These are phyloP conservation scores for Prunus yedoensis DNA, from an alignment of 331 rosid genomes.

Conservation along the genomic window DNA sequence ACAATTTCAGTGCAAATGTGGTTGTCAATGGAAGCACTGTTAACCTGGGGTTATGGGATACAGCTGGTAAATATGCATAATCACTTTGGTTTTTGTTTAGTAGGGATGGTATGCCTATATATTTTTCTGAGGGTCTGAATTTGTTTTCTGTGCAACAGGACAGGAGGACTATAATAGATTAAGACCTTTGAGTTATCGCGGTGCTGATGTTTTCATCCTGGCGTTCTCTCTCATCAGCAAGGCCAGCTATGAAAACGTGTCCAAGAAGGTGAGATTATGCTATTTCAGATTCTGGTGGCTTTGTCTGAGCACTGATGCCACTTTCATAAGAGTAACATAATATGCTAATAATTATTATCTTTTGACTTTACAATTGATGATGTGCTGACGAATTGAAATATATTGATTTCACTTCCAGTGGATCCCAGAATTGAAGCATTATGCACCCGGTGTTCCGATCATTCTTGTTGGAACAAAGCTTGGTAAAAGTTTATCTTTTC, in stretches of 20 bases:
- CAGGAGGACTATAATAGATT: conserved; percentile 98
- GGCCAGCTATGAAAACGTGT: conserved; percentile 99
- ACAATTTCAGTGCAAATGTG: conserved; percentile 99
- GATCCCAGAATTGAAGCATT: conserved; percentile 99
- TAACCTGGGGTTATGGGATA: conserved; percentile 98
- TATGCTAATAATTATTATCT: not conserved
- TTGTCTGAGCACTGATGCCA: not conserved
- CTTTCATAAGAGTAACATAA: not conserved
- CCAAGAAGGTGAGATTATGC: conserved; percentile 72
- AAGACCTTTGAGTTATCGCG: conserved; percentile 99
- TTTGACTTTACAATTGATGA: conserved; percentile 4
- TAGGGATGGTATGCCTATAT: not conserved
- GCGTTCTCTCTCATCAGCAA: conserved; percentile 99
- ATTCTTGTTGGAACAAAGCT: conserved; percentile 94
- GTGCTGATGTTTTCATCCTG: conserved; percentile 96
- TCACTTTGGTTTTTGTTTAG: conserved; percentile 7
- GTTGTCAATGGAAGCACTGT: conserved; percentile 97
- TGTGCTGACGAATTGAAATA: conserved; percentile 19
- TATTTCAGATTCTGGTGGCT: conserved; percentile 3
- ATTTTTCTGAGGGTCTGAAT: conserved; percentile 34
- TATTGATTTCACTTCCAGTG: conserved; percentile 63
- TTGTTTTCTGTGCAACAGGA: conserved; percentile 65
- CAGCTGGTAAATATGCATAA: conserved; percentile 72
- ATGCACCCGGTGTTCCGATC: conserved; percentile 99
- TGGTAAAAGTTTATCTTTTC: conserved; percentile 52